Base-by-base conservation (phyloP, 176 grass and related monocot genomes). In the Olyra latifolia region DNA sequence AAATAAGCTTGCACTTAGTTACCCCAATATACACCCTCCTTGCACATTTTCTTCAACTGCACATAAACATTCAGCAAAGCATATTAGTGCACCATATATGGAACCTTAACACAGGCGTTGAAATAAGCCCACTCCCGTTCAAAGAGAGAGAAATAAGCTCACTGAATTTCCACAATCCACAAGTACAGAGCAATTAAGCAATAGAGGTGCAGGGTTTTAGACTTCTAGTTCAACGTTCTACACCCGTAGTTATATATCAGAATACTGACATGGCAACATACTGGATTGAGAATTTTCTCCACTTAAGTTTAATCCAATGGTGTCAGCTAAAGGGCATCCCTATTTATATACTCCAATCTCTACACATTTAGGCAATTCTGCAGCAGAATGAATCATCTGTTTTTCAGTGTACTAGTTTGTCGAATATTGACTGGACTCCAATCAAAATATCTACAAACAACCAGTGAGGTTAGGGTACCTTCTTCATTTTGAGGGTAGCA, bases 11-110 rank as follows among this genome's bases (percentile, higher is more conserved):
- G 7, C 28, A 67, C n/a, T 24, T 20, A 39, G 19, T 83, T 89
- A 94, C 95, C 95, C 95, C 91, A 94, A 46, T 87, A 90, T 80
- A 85, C 91, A 69, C 91, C 91, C 87, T 97, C 95, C 77, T 80
- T 90, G 75, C 82, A 88, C 82, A 94, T 94, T 19, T 91, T 90
- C 80, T 94, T 87, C 68, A 97, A 62, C 95, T 97, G 87, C 46
- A 85, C 46, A 85, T 35, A 54, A 30, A 62, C 28, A 45, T 53
- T 61, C 0, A 75, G 14, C 11, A n/a, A 32, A 78, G 8, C 7
- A 27, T 62, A 39, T 75, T 74, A 84, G 28, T 52, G 0, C 38
- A 24, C 10, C 1, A 2, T 7, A 62, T 47, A 80, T n/a, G 13
- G 4, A 53, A 80, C 4, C 60, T 41, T 55, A 58, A 62, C 6